Percentiles rank a stretch among this genome's conserved stretches.
phyloP scores from a whole-genome alignment of 1,284 basidiomycete species.

The Pascua guehoae region DNA sequence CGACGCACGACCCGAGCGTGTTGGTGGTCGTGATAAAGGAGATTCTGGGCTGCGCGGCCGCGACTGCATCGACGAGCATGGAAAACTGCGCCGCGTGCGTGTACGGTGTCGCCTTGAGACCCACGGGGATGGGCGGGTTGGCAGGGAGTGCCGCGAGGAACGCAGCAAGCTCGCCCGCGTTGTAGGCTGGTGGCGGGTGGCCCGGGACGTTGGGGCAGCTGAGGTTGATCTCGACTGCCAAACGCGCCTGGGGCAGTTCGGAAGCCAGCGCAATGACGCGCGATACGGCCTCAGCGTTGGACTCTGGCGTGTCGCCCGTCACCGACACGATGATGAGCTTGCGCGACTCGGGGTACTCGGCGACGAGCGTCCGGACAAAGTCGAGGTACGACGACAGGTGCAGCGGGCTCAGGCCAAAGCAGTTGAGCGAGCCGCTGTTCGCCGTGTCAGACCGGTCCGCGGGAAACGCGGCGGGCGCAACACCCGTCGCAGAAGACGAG shows the following conservation, averaged over 20 bases:
- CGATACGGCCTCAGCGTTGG: conserved; percentile 8
- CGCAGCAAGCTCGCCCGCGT: conserved; percentile 10
- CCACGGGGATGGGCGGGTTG: conserved; percentile 8
- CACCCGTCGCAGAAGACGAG: not conserved
- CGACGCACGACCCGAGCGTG: conserved; percentile 12
- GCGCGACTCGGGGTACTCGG: not conserved
- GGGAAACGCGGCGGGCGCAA: conserved; percentile 5
- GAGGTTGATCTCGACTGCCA: conserved; percentile 20
- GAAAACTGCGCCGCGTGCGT: conserved; percentile 16
- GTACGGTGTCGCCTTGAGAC: conserved; percentile 18
- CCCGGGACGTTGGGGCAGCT: conserved; percentile 19
- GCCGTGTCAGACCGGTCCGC: not conserved
- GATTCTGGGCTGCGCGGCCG: conserved; percentile 1
- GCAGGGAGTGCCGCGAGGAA: conserved; percentile 14
- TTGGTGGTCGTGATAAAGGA: conserved; percentile 17
- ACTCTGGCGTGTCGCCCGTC: conserved; percentile 15
- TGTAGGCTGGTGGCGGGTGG: conserved; percentile 18
- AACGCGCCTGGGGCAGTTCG: not conserved
- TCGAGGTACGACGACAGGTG: conserved; percentile 6
- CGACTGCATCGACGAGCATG: conserved; percentile 15
- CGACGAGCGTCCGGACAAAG: conserved; percentile 3
- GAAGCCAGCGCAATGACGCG: conserved; percentile 1
- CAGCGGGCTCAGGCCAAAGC: conserved; percentile 15
- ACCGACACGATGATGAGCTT: conserved; percentile 17
- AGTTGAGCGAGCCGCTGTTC: conserved; percentile 11